Conservation (phyloP, 257 asterid genomes). For the Lavandula angustifolia region DNA sequence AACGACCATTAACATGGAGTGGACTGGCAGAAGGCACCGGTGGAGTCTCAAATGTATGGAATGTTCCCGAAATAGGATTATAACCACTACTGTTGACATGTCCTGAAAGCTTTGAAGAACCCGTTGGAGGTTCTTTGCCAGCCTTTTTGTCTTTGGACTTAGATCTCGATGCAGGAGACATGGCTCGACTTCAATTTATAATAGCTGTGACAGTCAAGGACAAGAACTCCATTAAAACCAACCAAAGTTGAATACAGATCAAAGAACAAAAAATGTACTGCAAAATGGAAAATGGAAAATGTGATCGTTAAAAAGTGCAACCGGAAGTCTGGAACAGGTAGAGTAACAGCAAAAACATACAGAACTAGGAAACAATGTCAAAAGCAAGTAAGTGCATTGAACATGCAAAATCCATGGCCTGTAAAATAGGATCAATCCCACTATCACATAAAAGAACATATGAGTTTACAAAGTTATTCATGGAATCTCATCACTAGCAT, state of each 20-base stretch:
- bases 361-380: constrained; percentile 1
- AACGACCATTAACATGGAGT: constrained; percentile 70
- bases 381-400: neutral
- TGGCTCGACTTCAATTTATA: constrained; percentile 39
- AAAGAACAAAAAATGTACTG: constrained; percentile 4
- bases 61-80: constrained; percentile 78
- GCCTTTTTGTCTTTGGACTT: constrained; percentile 79
- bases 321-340: neutral
- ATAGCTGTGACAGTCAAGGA: constrained; percentile 41
- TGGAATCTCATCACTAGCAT: neutral
- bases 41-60: constrained; percentile 66
- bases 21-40: constrained; percentile 54
- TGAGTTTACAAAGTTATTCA: neutral
- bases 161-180: constrained; percentile 80
- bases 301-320: constrained; percentile 4
- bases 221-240: constrained; percentile 30
- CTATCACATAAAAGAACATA: neutral
- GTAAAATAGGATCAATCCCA: neutral
- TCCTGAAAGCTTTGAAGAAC: constrained; percentile 60
- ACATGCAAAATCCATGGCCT: neutral
- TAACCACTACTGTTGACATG: constrained; percentile 67
- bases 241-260: constrained; percentile 20
- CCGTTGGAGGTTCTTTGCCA: constrained; percentile 67
- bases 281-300: neutral
- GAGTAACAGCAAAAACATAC: constrained; percentile 9